phyloP scores from a whole-genome alignment of 2,329 filamentous ascomycete genomes.

The Phyllosticta capitalensis region DNA sequence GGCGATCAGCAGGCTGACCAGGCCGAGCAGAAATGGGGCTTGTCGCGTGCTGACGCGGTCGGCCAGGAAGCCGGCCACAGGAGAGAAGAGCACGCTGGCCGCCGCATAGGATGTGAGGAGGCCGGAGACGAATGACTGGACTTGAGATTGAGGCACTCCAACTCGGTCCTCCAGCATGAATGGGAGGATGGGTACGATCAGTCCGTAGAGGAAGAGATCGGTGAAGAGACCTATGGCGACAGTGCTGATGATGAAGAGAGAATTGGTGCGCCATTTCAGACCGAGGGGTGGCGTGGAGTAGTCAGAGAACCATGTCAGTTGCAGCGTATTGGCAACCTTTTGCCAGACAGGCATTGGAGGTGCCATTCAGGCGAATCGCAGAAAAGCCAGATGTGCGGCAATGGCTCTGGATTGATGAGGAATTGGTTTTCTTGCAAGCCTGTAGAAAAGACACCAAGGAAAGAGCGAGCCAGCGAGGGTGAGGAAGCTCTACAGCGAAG shows the following conservation, averaged over 20 bases:
- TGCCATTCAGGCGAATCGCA: not conserved
- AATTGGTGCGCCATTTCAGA: conserved; percentile 46
- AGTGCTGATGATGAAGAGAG: conserved; percentile 49
- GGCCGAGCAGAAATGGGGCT: conserved; percentile 48
- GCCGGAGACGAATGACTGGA: conserved; percentile 46
- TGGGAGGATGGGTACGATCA: conserved; percentile 50
- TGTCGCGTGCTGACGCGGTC: conserved; percentile 44
- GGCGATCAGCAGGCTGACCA: conserved; percentile 44
- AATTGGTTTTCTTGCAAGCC: not conserved
- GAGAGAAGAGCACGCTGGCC: conserved; percentile 41
- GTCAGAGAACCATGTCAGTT: not conserved
- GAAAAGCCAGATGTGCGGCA: not conserved
- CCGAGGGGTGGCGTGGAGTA: conserved; percentile 15
- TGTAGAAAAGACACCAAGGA: not conserved
- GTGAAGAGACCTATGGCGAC: conserved; percentile 48
- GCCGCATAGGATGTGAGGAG: conserved; percentile 47
- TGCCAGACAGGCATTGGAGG: not conserved
- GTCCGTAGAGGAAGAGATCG: conserved; percentile 50
- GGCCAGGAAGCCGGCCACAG: conserved; percentile 46
- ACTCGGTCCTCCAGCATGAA: conserved; percentile 47
- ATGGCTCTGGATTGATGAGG: not conserved
- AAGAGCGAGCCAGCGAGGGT: not conserved
- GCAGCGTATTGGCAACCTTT: conserved; percentile 4
- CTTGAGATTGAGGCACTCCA: conserved; percentile 35
- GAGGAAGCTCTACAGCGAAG: too few species aligned